A percentile compares a stretch with the other conserved stretches of the same genome.
phyloP scores from a whole-genome alignment of 768 basidiomycete species.

The Tylopilus rubrobrunneus region DNA sequence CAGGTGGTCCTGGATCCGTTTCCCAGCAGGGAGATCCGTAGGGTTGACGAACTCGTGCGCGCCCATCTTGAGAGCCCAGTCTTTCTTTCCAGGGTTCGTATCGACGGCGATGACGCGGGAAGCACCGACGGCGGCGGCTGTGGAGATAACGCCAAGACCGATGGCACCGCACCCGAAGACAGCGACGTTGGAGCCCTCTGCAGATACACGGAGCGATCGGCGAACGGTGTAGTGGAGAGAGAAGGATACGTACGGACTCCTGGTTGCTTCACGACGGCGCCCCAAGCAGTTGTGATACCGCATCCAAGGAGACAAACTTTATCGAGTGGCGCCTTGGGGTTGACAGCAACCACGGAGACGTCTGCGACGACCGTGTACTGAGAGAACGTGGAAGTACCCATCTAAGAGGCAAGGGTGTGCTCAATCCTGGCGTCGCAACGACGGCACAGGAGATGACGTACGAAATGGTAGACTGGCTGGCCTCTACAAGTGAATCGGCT shows the following conservation, averaged over 20 bases:
- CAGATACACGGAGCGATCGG: background rate
- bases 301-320: slow-evolving; percentile 97
- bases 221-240: background rate
- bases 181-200: slow-evolving; percentile 84
- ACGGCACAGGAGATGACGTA: slow-evolving; percentile 37
- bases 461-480: slow-evolving; percentile 86
- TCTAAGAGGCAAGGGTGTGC: slow-evolving; percentile 44
- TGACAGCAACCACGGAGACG: slow-evolving; percentile 91
- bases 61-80: slow-evolving; percentile 89
- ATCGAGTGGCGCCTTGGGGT: slow-evolving; percentile 81
- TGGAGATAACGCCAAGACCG: slow-evolving; percentile 88
- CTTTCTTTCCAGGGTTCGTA: slow-evolving; percentile 79
- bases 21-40: slow-evolving; percentile 63
- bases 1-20: slow-evolving; percentile 84
- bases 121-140: slow-evolving; percentile 72
- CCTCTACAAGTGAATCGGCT: slow-evolving; percentile 89
- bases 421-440: background rate
- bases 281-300: slow-evolving; percentile 99
- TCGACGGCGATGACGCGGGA: slow-evolving; percentile 91
- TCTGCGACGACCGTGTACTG: slow-evolving; percentile 99
- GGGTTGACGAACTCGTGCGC: slow-evolving; percentile 96
- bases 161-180: slow-evolving; percentile 97
- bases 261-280: slow-evolving; percentile 87
- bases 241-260: slow-evolving; percentile 60
- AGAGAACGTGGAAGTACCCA: slow-evolving; percentile 99